Base-by-base conservation (phyloP, 106 monocot species). In the Platanthera zijinensis region DNA sequence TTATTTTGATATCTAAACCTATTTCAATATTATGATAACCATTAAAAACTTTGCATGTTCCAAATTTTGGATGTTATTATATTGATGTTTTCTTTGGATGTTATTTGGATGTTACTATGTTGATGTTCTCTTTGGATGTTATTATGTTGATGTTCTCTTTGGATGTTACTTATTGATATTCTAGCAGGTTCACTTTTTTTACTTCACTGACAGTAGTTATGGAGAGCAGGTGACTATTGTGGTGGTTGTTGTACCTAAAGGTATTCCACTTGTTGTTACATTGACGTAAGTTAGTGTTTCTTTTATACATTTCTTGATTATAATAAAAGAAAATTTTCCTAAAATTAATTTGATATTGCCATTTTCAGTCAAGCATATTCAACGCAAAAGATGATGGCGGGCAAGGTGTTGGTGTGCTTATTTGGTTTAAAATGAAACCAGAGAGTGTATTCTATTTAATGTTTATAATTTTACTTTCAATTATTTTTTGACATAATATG, bases 311-410 rank as follows among this genome's bases (percentile, higher is more conserved):
- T 47, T 64, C 4, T 73, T 11, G 53, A 5, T 48, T 8, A 14
- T 9, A 25, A 64, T 10, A 64, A 13, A 22, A 6, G 59, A 17
- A 57, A 15, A 61, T 53, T 32, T 56, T 56, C 30, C 19, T n/a
- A 8, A 32, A 8, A 8, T 62, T 17, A 47, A 39, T 76, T 75
- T 47, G 8, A 47, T 62, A 18, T 79, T 14, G 50, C 13, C 8
- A 59, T 59, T 54, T 76, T 8, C 51, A 80, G 80, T 49, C 74
- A 74, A 50, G 80, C 80, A 39, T 80, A 80, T 74, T 80, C 80
- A 51, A 80, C 74, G 80, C 80, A 74, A 74, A 80, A 80, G 67
- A 80, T 80, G 80, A 80, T 80, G 80, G 45, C 71, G 14, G 80
- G 74, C 72, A 74, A 80, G 67, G 80, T 74, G 18, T 52, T 80